Evolutionary conservation across 2,329 filamentous ascomycete species (phyloP).

Genomic region (Claviceps sp.): DNA sequence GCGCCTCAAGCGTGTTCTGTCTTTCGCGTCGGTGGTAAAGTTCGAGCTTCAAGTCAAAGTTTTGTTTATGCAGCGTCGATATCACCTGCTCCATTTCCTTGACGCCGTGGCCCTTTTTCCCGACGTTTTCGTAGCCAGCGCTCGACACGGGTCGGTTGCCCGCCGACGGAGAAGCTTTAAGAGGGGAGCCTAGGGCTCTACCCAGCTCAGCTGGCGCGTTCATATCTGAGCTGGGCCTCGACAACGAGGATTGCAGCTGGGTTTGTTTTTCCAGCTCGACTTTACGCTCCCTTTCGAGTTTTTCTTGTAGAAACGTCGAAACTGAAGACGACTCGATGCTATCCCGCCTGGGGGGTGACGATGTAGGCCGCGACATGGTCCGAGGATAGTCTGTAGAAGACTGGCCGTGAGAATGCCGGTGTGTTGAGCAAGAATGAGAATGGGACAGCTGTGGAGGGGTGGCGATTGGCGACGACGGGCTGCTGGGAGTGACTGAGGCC

Average conservation of each 20-base stretch:
- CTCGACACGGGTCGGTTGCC: constrained; percentile 30
- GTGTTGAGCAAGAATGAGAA: constrained; percentile 23
- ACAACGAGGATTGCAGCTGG: constrained; percentile 17
- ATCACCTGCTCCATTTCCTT: constrained; percentile 58
- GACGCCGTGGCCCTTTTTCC: constrained; percentile 43
- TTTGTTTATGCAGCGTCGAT: constrained; percentile 59
- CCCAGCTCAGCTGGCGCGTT: constrained; percentile 24
- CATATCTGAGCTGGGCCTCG: constrained; percentile 24
- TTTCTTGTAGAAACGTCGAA: constrained; percentile 42
- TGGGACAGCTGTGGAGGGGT: constrained; percentile 22
- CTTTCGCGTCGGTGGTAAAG: constrained; percentile 55
- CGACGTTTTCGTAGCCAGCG: constrained; percentile 23
- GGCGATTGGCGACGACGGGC: constrained; percentile 26
- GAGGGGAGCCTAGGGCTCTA: constrained; percentile 26
- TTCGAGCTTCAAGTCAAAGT: constrained; percentile 64
- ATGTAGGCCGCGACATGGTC: constrained; percentile 25
- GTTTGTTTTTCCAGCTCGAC: constrained; percentile 31
- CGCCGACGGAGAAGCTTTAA: constrained; percentile 20
- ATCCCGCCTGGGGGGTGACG: constrained; percentile 28
- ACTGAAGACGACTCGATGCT: constrained; percentile 28
- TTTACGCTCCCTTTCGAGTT: constrained; percentile 36
- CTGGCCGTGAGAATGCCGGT: constrained; percentile 27
- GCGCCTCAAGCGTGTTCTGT: constrained; percentile 44
- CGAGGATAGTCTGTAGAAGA: constrained; percentile 22
- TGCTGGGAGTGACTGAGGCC: constrained; percentile 28